Percentiles rank a stretch among this genome's conserved stretches.
phyloP scores from a whole-genome alignment of 768 basidiomycete genomes.

The Psilocybe sp. region DNA sequence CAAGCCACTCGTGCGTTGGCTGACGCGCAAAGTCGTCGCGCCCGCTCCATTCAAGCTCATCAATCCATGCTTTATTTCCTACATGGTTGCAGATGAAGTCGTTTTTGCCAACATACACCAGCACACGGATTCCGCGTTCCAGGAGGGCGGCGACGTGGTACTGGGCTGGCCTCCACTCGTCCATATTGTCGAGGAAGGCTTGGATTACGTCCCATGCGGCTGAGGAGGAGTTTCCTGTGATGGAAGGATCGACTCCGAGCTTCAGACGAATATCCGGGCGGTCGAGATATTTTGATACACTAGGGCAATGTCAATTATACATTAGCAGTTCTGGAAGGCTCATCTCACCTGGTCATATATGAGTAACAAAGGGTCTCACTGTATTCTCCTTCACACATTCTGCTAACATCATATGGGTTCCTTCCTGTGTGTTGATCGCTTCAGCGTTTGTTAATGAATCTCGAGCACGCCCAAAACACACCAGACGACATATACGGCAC shows the following conservation, averaged over 20 bases:
- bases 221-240: slow-evolving; percentile 31
- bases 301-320: slow-evolving; percentile 17
- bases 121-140: slow-evolving; percentile 64
- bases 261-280: slow-evolving; percentile 46
- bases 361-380: slow-evolving; percentile 56
- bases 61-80: slow-evolving; percentile 70
- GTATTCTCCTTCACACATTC: slow-evolving; percentile 48
- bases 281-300: slow-evolving; percentile 64
- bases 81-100: slow-evolving; percentile 79
- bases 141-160: slow-evolving; percentile 65
- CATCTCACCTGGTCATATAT: slow-evolving; percentile 30
- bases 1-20: slow-evolving; percentile 54
- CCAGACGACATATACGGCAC: slow-evolving; percentile 2
- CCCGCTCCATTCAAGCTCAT: slow-evolving; percentile 70
- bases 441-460: neutral
- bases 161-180: slow-evolving; percentile 42
- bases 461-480: neutral
- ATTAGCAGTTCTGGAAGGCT: neutral
- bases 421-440: slow-evolving; percentile 21
- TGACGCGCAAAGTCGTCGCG: slow-evolving; percentile 34
- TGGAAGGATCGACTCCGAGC: slow-evolving; percentile 59
- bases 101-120: slow-evolving; percentile 69
- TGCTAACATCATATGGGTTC: slow-evolving; percentile 71
- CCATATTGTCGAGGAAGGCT: slow-evolving; percentile 46
- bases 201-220: slow-evolving; percentile 34